These are phyloP conservation scores for Lodderomyces oxycetoniae DNA, from an alignment of 1,139 yeast species.

Conservation along the genomic window DNA sequence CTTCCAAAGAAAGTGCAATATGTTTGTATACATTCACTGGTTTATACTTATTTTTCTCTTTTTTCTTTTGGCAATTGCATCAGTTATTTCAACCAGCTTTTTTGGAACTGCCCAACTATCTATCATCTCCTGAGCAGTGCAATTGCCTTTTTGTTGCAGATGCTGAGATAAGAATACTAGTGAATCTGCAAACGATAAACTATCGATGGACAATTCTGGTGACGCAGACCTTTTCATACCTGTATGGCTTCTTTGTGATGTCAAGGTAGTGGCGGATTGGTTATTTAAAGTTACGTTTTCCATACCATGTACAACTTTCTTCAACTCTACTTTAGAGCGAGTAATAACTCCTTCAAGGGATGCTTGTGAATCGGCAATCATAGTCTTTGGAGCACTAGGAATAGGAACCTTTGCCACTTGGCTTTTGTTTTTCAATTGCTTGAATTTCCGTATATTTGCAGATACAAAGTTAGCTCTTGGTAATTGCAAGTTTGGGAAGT, in stretches of 20 bases:
- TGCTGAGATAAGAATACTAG: constrained; percentile 15
- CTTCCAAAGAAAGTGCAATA: not conserved
- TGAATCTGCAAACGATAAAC: constrained; percentile 18
- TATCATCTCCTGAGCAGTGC: too few species aligned
- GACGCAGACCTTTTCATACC: constrained; percentile 2
- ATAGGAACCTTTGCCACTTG: not conserved
- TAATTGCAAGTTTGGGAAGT: constrained; percentile 16
- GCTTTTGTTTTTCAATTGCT: constrained; percentile 1
- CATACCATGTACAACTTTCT: too few species aligned
- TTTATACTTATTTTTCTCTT: constrained; percentile 8
- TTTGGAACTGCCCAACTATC: not conserved
- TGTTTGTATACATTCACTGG: not conserved
- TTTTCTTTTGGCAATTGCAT: constrained; percentile 1
- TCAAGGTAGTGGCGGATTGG: not conserved
- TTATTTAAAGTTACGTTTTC: not conserved
- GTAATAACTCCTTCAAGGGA: constrained; percentile 1
- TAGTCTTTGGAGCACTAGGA: not conserved
- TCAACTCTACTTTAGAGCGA: too few species aligned
- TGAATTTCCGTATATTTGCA: constrained; percentile 10
- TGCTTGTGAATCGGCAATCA: constrained; percentile 6
- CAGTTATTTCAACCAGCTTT: not conserved
- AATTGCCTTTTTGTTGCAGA: too few species aligned
- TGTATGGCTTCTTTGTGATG: not conserved
- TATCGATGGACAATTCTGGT: constrained; percentile 6
- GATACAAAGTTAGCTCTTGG: constrained; percentile 4